Evolutionary conservation across 2,329 filamentous ascomycete species (phyloP), one percentile per base, ranked within the genome.

Genomic region (Monosporascus sp.): DNA sequence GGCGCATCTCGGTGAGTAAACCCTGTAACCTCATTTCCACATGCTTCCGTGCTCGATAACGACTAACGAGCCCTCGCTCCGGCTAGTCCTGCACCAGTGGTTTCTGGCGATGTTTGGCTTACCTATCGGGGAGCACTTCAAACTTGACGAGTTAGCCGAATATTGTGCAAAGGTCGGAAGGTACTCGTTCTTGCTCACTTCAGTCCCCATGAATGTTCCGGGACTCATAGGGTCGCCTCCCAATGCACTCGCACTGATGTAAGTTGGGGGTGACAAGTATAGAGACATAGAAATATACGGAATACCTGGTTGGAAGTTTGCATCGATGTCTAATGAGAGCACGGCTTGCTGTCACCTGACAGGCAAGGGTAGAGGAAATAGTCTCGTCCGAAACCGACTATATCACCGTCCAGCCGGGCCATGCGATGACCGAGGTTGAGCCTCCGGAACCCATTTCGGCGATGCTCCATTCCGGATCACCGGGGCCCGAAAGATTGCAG

Each of bases 391-490:
- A 40, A 24, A 26, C 48, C 7, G 22, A 40, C 49, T 63, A 69
- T 54, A 65, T 68, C 22, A 60, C 64, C 52, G 74, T 81, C 48
- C 77, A 79, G 60, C 76, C 72, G 37, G 61, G 75, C 49, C 73
- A 72, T 47, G 72, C 26, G 44, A 17, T 38, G 38, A 26, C 37
- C 11, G 51, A 57, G 50, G 38, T 49, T 3, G 61, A 63, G 20
- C 68, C 72, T 1, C 65, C 72, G 24, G 68, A 82, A 20, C 72
- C 74, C 31, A 79, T 80, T 59, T 74, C 72, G 0, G 70, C 79
- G 37, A 74, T 74, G 3, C 72, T 82, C 49, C 73, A 68, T 61
- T 66, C 65, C 31, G 64, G 67, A 16, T 56, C 66, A 16, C 70
- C 68, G 9, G 70, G 71, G 0, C 67, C 67, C 70, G 3, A 70